These are phyloP conservation scores for Penicillium chermesinum DNA, from an alignment of 495 filamentous ascomycete genomes.

Conservation along the genomic window DNA sequence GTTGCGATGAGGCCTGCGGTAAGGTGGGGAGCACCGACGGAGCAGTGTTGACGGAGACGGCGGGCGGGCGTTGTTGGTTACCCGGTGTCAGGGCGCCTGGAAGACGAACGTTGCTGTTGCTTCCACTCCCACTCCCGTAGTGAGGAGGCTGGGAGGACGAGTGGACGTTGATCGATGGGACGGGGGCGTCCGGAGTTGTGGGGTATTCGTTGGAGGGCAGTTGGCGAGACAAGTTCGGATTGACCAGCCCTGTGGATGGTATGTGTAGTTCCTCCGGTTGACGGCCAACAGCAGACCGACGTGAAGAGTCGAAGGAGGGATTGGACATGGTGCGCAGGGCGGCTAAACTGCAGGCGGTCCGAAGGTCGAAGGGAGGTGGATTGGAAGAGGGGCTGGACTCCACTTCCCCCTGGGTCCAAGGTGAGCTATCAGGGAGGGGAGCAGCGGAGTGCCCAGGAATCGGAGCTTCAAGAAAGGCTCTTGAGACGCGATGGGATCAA, in stretches of 20 bases:
- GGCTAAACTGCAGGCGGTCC: background rate
- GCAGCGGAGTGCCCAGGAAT: background rate
- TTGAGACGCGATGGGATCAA: constrained; percentile 1
- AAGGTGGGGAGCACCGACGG: constrained; percentile 65
- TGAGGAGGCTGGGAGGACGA: constrained; percentile 55
- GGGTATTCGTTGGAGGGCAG: constrained; percentile 49
- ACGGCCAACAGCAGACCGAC: constrained; percentile 47
- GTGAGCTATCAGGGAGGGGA: constrained; percentile 4
- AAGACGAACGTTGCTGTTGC: constrained; percentile 37
- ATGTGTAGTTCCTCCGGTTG: constrained; percentile 76
- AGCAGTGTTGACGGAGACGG: constrained; percentile 66
- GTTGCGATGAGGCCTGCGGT: constrained; percentile 59
- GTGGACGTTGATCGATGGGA: constrained; percentile 64
- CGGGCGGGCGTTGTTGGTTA: constrained; percentile 54
- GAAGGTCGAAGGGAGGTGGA: constrained; percentile 13
- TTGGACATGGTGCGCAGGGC: constrained; percentile 37
- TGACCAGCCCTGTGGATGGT: constrained; percentile 47
- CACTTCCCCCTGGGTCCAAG: constrained; percentile 16
- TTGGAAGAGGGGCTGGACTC: constrained; percentile 19
- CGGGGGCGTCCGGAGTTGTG: constrained; percentile 29
- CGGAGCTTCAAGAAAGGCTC: constrained; percentile 4
- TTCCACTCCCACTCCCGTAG: constrained; percentile 32
- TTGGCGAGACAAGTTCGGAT: constrained; percentile 40
- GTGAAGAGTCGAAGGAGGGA: constrained; percentile 49
- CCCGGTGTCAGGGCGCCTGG: constrained; percentile 72